phyloP scores from a whole-genome alignment of 495 filamentous ascomycete genomes.

The Bacidia gigantensis region DNA sequence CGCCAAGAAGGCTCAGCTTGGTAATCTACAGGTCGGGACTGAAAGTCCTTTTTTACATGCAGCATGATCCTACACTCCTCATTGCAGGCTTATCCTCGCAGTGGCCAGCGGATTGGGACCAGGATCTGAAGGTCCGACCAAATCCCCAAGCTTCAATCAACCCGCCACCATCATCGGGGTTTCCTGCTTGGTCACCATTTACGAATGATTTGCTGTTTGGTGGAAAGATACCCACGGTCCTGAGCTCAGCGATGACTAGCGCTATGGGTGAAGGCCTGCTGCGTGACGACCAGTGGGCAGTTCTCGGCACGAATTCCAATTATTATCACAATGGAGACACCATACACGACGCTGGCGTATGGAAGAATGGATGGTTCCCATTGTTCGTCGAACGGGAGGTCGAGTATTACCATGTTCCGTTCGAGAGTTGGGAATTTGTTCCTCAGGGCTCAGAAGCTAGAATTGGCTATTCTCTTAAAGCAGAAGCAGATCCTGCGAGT shows the following conservation, averaged over 20 bases:
- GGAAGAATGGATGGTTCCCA: conserved; percentile 27
- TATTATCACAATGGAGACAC: too few relatives aligned
- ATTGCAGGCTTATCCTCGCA: neutral
- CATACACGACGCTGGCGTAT: too few relatives aligned
- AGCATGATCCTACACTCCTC: neutral
- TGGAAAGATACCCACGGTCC: neutral
- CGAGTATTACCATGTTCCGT: conserved; percentile 34
- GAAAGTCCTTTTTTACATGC: neutral
- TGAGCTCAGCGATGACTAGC: neutral
- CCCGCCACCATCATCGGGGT: neutral
- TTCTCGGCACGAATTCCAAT: too few relatives aligned
- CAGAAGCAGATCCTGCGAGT: neutral
- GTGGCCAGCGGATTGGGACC: neutral
- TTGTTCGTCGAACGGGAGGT: conserved; percentile 42
- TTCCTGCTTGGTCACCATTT: neutral
- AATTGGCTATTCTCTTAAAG: neutral
- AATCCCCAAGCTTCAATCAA: neutral
- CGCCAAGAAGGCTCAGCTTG: neutral
- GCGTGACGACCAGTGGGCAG: too few relatives aligned
- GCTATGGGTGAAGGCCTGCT: neutral
- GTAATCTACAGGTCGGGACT: neutral
- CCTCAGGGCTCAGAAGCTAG: neutral
- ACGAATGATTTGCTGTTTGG: neutral
- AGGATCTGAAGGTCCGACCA: neutral
- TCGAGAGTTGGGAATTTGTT: conserved; percentile 14